Percentiles rank a stretch among this genome's conserved stretches.
phyloP scores from a whole-genome alignment of 768 basidiomycete species.

The Lactarius sp. region DNA sequence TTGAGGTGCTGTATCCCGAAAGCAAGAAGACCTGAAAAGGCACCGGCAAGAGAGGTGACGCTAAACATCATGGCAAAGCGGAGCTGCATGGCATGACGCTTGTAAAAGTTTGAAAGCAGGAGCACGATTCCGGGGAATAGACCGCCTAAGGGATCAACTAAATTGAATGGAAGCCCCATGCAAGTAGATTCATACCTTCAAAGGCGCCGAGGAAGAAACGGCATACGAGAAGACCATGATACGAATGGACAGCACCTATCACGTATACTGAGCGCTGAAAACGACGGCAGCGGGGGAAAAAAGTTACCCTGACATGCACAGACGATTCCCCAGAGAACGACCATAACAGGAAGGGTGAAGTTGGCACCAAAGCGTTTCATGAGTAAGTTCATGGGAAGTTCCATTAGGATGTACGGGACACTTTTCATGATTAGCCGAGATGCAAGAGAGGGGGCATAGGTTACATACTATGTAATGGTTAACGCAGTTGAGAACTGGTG shows the following conservation, averaged over 20 bases:
- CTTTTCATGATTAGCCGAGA: conserved; percentile 27
- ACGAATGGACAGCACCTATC: conserved; percentile 43
- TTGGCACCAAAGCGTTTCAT: conserved; percentile 48
- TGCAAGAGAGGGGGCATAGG: not conserved
- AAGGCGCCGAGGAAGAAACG: conserved; percentile 48
- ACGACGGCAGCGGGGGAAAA: not conserved
- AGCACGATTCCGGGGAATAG: conserved; percentile 39
- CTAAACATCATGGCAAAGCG: conserved; percentile 42
- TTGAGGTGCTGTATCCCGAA: conserved; percentile 55
- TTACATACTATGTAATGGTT: conserved; percentile 22
- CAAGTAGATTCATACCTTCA: conserved; percentile 42
- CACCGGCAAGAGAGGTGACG: conserved; percentile 46
- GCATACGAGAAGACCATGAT: conserved; percentile 48
- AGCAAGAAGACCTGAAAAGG: conserved; percentile 62
- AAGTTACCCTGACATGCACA: conserved; percentile 52
- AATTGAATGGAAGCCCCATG: not conserved
- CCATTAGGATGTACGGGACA: conserved; percentile 29
- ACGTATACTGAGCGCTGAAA: not conserved
- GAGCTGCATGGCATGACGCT: conserved; percentile 30
- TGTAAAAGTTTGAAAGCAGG: conserved; percentile 32
- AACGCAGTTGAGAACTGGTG: conserved; percentile 28
- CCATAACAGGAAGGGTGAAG: conserved; percentile 56
- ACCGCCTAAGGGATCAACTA: conserved; percentile 30
- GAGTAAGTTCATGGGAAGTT: conserved; percentile 29
- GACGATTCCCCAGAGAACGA: conserved; percentile 66